phyloP scores from a whole-genome alignment of 108 stramenopile genomes.

The Nitzschia sp. region DNA sequence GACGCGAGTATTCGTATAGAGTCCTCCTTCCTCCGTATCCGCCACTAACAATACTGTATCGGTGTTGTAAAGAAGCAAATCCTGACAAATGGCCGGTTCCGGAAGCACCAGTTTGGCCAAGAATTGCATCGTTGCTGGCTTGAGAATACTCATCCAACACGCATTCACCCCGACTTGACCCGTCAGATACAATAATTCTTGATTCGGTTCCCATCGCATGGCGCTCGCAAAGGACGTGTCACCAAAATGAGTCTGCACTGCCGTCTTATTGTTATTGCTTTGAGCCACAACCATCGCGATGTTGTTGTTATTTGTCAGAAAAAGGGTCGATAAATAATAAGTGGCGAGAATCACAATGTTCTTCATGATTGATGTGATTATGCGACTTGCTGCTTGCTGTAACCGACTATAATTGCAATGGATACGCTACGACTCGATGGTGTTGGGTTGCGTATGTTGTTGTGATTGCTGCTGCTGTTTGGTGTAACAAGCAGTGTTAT shows the following conservation, averaged over 20 bases:
- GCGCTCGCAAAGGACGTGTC: conserved; percentile 30
- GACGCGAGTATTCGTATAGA: conserved; percentile 21
- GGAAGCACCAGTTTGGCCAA: conserved; percentile 21
- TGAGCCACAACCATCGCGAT: too few relatives aligned
- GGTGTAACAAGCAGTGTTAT: too few relatives aligned
- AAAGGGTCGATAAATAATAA: too few relatives aligned
- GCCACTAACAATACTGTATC: background rate
- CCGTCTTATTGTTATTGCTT: too few relatives aligned
- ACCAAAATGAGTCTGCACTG: conserved; percentile 33
- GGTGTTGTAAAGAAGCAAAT: background rate
- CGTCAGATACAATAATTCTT: conserved; percentile 21
- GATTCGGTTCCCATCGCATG: conserved; percentile 15
- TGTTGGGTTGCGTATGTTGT: too few relatives aligned
- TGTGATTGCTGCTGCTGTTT: too few relatives aligned
- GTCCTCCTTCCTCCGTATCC: conserved; percentile 30
- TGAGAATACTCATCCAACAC: conserved; percentile 29
- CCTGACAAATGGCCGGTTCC: conserved; percentile 34
- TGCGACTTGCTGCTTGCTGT: too few relatives aligned
- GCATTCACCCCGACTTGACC: conserved; percentile 30
- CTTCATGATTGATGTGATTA: too few relatives aligned
- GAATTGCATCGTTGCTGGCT: conserved; percentile 16
- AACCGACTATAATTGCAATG: too few relatives aligned
- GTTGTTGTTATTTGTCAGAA: too few relatives aligned
- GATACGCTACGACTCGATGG: too few relatives aligned
- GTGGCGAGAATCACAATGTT: too few relatives aligned